Evolutionary conservation across 2,329 filamentous ascomycete species (phyloP).

Genomic region (Fusarium acutatum): DNA sequence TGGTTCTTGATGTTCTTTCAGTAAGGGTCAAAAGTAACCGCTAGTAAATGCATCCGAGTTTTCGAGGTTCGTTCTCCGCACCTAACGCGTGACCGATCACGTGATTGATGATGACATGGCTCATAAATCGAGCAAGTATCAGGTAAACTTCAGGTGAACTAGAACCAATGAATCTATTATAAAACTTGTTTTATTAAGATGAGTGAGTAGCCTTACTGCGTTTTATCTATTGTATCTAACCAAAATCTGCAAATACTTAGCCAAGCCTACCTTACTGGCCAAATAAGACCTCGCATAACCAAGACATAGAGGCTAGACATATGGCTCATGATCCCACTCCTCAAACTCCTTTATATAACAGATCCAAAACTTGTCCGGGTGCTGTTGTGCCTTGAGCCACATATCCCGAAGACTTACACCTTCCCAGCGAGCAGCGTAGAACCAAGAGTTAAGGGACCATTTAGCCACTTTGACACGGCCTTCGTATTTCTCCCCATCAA

Average conservation of each 20-base stretch:
- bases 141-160: no score
- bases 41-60: background rate
- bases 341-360: conserved; percentile 17
- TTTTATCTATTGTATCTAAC: background rate
- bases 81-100: background rate
- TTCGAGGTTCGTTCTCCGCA: rapidly evolving
- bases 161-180: background rate
- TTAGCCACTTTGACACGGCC: conserved; percentile 20
- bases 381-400: conserved; percentile 29
- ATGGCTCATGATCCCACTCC: conserved; percentile 33
- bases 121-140: rapidly evolving
- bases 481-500: conserved; percentile 18
- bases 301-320: background rate
- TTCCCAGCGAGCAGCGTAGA: conserved; percentile 33
- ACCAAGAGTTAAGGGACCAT: conserved; percentile 20
- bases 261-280: background rate
- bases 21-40: background rate
- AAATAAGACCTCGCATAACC: background rate
- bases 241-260: rapidly evolving
- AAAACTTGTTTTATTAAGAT: rapidly evolving
- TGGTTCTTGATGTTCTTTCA: rapidly evolving
- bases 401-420: conserved; percentile 22
- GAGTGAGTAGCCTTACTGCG: no score
- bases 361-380: conserved; percentile 22
- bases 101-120: rapidly evolving